Conservation (phyloP, 1,284 basidiomycete species). For the Leccinum solheimii region DNA sequence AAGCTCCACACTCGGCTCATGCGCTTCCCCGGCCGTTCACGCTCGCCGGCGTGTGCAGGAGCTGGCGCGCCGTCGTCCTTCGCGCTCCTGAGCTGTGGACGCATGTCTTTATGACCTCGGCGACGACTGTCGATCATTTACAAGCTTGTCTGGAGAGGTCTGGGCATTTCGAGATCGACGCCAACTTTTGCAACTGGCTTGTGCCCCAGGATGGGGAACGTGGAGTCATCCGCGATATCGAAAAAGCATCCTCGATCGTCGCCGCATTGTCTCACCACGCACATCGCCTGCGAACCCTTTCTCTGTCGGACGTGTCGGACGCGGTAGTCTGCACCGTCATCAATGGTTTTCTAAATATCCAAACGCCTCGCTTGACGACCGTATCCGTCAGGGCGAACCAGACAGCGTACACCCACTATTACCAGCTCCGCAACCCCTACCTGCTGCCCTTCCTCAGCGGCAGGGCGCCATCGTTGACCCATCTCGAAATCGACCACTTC, state of each 20-base stretch:
- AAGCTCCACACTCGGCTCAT: not conserved
- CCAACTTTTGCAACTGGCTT: slow-evolving; percentile 19
- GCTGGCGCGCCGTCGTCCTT: slow-evolving; percentile 15
- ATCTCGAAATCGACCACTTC: slow-evolving; percentile 22
- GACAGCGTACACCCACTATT: slow-evolving; percentile 10
- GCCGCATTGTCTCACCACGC: slow-evolving; percentile 1
- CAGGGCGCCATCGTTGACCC: slow-evolving; percentile 10
- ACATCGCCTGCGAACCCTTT: slow-evolving; percentile 15
- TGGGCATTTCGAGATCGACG: slow-evolving; percentile 5
- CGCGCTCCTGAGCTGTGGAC: slow-evolving; percentile 17
- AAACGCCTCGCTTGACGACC: slow-evolving; percentile 10
- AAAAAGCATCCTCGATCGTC: slow-evolving; percentile 3
- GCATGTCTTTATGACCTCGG: slow-evolving; percentile 21
- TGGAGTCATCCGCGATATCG: not conserved
- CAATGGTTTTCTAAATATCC: slow-evolving; percentile 3
- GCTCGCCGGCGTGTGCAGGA: slow-evolving; percentile 18
- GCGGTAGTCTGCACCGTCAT: slow-evolving; percentile 9
- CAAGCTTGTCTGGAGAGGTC: slow-evolving; percentile 12
- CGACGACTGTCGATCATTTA: slow-evolving; percentile 9
- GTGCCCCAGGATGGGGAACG: not conserved
- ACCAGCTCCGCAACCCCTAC: slow-evolving; percentile 7
- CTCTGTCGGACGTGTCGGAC: slow-evolving; percentile 24
- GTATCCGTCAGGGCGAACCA: slow-evolving; percentile 19
- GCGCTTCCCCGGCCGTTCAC: slow-evolving; percentile 5
- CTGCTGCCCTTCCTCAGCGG: slow-evolving; percentile 20